phyloP scores from a whole-genome alignment of 768 basidiomycete genomes.

The Candolleomyces aberdarensis region DNA sequence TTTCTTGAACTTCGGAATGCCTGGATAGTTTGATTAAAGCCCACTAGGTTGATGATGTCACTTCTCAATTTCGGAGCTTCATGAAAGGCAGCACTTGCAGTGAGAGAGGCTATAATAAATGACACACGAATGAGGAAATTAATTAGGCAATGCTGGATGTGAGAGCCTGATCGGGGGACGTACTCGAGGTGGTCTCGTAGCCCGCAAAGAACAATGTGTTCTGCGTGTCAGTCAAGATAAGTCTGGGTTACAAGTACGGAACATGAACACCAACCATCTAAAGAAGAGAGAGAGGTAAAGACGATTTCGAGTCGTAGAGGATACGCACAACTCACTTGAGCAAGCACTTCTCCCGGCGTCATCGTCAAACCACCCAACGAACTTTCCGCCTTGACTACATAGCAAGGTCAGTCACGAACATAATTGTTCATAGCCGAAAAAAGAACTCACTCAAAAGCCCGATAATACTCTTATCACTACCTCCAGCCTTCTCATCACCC shows the following conservation, averaged over 20 bases:
- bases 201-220: constrained; percentile 23
- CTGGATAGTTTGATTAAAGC: constrained; percentile 53
- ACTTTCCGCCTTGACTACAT: constrained; percentile 34
- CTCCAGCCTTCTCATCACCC: constrained; percentile 7
- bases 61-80: neutral
- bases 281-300: constrained; percentile 13
- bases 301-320: neutral
- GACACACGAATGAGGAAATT: neutral
- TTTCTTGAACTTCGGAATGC: constrained; percentile 41
- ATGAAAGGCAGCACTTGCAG: constrained; percentile 19
- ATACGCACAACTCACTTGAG: constrained; percentile 22
- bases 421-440: neutral
- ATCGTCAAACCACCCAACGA: constrained; percentile 25
- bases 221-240: neutral
- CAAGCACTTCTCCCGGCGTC: constrained; percentile 34
- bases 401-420: neutral
- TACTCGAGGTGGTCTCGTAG: constrained; percentile 54
- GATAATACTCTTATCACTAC: constrained; percentile 39
- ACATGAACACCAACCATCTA: no score
- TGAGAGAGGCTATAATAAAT: constrained; percentile 29
- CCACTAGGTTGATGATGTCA: constrained; percentile 34
- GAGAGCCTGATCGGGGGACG: constrained; percentile 6
- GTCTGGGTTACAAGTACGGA: no score
- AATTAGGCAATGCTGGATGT: neutral
- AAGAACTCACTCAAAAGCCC: constrained; percentile 28